phyloP scores from a whole-genome alignment of 106 monocot species.

The Dendrobium officinale region DNA sequence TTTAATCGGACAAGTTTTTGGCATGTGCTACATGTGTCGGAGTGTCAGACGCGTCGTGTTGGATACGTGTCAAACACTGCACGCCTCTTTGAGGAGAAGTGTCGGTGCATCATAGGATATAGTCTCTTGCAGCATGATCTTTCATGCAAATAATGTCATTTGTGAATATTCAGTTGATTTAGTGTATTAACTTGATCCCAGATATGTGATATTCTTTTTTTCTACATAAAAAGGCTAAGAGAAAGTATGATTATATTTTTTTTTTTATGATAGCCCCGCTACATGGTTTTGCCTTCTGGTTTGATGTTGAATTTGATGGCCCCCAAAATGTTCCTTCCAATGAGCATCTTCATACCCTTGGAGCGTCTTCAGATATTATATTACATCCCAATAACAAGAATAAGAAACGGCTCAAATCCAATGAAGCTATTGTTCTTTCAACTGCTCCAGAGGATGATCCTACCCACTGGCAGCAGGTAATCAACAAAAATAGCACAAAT shows the following conservation, averaged over 20 bases:
- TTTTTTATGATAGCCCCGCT: constrained; percentile 51
- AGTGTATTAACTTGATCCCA: not conserved
- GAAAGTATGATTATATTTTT: not conserved
- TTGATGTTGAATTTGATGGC: constrained; percentile 94
- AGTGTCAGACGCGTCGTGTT: too few relatives aligned
- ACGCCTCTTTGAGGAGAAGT: too few relatives aligned
- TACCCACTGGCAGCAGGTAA: constrained; percentile 99
- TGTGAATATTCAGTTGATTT: not conserved
- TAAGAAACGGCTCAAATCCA: constrained; percentile 45
- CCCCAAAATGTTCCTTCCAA: constrained; percentile 31
- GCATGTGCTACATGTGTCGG: too few relatives aligned
- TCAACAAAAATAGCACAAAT: not conserved
- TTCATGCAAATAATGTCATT: not conserved
- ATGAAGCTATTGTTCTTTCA: constrained; percentile 64
- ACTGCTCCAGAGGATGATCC: constrained; percentile 97
- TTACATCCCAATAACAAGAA: constrained; percentile 11
- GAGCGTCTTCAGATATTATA: constrained; percentile 9
- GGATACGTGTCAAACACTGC: too few relatives aligned
- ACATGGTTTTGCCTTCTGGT: constrained; percentile 99
- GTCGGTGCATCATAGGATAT: too few relatives aligned
- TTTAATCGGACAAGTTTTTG: too few relatives aligned
- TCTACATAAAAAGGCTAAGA: not conserved
- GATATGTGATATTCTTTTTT: not conserved
- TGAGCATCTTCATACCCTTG: constrained; percentile 14
- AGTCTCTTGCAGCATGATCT: not conserved